Base-by-base conservation (phyloP, 768 basidiomycete species). In the Amyloporia xantha region DNA sequence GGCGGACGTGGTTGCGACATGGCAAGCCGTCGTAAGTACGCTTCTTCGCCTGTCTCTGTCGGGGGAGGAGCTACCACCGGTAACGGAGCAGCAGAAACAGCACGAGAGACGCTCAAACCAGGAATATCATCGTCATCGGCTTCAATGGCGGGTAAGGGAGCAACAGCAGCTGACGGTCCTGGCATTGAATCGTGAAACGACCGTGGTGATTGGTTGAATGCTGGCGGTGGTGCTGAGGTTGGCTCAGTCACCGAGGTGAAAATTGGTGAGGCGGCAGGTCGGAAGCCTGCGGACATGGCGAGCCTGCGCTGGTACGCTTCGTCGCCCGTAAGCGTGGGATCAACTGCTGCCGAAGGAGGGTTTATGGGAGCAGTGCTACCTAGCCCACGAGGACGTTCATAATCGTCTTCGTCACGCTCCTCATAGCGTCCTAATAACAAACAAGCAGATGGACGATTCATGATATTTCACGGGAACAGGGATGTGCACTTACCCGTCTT, bases 261-360 rank as follows among this genome's bases (percentile, higher is more conserved):
- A 12, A 44, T 24, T 17, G 53, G 27, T 12, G 48, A 30, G 30
- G 46, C 50, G 15, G 43, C 17, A 17, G 56, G 57, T n/a, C 53
- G 55, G 35, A 53, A 52, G 24, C 65, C 67, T n/a, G 61, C 51
- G 7, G 81, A 81, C 75, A 90, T 70, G n/a, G 82, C 84, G 10
- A 87, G 68, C 11, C 87, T 79, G 36, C 83, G 80, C 55, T 82
- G 81, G 59, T 80, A 90, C 1, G 83, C 86, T 59, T 88, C 89
- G 41, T 91, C 88, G n/a, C 86, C 87, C 2, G 80, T 79, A 54
- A 83, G 67, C 30, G 64, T 68, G 27, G 66, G 64, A 24, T 78
- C 74, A 0, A 76, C 64, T 1, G 66, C 60, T 3, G 67, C 66
- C 17, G 74, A 67, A 15, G 74, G 28, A 2, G 63, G 50, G 7